A percentile compares a stretch with the other conserved stretches of the same genome.
These are phyloP conservation scores for Clarireedia homoeocarpa DNA, from an alignment of 2,329 filamentous ascomycete genomes.

Conservation along the genomic window DNA sequence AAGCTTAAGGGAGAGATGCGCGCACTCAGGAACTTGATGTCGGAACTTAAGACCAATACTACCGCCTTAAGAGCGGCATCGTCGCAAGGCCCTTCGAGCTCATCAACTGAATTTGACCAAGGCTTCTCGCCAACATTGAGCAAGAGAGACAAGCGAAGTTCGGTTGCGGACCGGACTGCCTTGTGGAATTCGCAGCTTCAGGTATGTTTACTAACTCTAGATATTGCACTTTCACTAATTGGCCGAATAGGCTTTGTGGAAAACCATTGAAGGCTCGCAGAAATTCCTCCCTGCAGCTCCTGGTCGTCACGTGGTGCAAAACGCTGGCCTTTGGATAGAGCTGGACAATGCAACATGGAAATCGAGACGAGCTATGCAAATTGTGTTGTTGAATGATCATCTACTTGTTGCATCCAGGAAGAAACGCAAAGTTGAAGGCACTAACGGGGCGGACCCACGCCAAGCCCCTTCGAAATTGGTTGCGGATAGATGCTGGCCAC, in stretches of 20 bases:
- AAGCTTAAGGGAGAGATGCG: slow-evolving; percentile 96
- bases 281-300: slow-evolving; percentile 88
- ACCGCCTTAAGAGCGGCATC: slow-evolving; percentile 56
- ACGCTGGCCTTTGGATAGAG: slow-evolving; percentile 91
- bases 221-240: slow-evolving; percentile 8
- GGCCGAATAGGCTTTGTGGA: slow-evolving; percentile 65
- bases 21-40: slow-evolving; percentile 81
- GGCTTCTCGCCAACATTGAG: slow-evolving; percentile 48
- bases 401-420: slow-evolving; percentile 85
- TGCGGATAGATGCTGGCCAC: slow-evolving; percentile 87
- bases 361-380: slow-evolving; percentile 77
- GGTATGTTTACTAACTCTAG: slow-evolving; percentile 11
- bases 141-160: slow-evolving; percentile 79
- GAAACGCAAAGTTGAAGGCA: slow-evolving; percentile 76
- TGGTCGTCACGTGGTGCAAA: slow-evolving; percentile 88
- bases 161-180: slow-evolving; percentile 63
- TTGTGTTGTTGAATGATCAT: slow-evolving; percentile 92
- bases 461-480: slow-evolving; percentile 64
- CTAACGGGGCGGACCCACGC: slow-evolving; percentile 39
- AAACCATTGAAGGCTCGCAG: slow-evolving; percentile 94
- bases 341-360: slow-evolving; percentile 97
- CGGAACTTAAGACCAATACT: slow-evolving; percentile 77
- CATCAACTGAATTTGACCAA: slow-evolving; percentile 41
- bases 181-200: slow-evolving; percentile 63
- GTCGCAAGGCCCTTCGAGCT: slow-evolving; percentile 36